phyloP scores from a whole-genome alignment of 441 rosid species.

The Populus hybrid region DNA sequence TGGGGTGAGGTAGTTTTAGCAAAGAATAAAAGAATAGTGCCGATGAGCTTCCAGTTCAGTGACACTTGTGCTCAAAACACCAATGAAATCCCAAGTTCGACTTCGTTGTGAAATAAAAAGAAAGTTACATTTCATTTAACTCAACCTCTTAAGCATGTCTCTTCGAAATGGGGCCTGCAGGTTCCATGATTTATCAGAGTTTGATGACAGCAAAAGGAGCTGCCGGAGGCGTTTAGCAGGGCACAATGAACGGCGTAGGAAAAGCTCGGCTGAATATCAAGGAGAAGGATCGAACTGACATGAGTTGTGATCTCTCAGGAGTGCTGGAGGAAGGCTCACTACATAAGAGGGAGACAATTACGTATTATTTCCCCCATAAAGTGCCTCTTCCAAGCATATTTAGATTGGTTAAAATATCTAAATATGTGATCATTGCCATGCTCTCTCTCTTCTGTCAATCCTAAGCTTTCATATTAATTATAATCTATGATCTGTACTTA shows the following conservation, averaged over 20 bases:
- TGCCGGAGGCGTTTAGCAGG: conserved; percentile 31
- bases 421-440: conserved; percentile 23
- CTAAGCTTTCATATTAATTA: neutral
- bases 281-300: conserved; percentile 41
- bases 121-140: no score
- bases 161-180: conserved; percentile 24
- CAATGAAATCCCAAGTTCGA: no score
- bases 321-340: neutral
- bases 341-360: conserved; percentile 4
- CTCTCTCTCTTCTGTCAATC: conserved; percentile 80
- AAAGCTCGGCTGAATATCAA: conserved; percentile 44
- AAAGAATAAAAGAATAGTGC: no score
- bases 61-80: no score
- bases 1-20: no score
- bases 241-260: conserved; percentile 84
- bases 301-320: neutral
- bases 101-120: no score
- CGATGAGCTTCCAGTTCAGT: no score
- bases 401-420: conserved; percentile 8
- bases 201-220: conserved; percentile 50
- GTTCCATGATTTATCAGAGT: conserved; percentile 77
- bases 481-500: no score
- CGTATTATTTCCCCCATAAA: conserved; percentile 7
- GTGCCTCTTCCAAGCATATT: conserved; percentile 7
- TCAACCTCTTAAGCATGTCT: no score